phyloP scores from a whole-genome alignment of 257 asterid species.

The Rubia yunnanensis region DNA sequence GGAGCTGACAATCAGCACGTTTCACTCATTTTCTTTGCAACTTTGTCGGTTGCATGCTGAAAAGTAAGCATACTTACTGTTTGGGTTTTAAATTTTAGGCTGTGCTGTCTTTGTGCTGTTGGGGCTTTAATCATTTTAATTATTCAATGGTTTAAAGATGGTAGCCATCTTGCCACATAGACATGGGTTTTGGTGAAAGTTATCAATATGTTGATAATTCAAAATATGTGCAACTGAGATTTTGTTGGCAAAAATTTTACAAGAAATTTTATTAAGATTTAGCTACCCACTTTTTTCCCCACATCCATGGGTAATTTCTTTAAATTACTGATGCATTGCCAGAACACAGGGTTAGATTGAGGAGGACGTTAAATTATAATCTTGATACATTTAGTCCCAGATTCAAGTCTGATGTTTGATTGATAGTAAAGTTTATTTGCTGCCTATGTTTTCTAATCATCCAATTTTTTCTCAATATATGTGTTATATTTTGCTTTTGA shows the following conservation, averaged over 20 bases:
- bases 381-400: not conserved
- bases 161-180: not conserved
- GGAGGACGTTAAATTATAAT: not conserved
- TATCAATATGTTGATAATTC: not conserved
- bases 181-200: not conserved
- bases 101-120: not conserved
- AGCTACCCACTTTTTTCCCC: not conserved
- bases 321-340: not conserved
- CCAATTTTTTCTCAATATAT: not conserved
- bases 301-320: not conserved
- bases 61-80: conserved; percentile 46
- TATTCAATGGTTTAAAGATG: not conserved
- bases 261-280: not conserved
- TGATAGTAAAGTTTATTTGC: not conserved
- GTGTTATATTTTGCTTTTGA: too few relatives aligned
- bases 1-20: conserved; percentile 87
- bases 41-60: conserved; percentile 93
- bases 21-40: conserved; percentile 93
- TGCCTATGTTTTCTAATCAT: too few relatives aligned
- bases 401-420: not conserved
- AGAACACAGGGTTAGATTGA: not conserved
- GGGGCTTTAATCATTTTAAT: not conserved
- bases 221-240: not conserved
- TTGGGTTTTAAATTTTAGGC: not conserved
- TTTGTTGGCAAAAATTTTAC: not conserved